Evolutionary conservation across 148 eudicot species (phyloP), one percentile per base, ranked within the genome.

Genomic region (Mesembryanthemum crystallinum): DNA sequence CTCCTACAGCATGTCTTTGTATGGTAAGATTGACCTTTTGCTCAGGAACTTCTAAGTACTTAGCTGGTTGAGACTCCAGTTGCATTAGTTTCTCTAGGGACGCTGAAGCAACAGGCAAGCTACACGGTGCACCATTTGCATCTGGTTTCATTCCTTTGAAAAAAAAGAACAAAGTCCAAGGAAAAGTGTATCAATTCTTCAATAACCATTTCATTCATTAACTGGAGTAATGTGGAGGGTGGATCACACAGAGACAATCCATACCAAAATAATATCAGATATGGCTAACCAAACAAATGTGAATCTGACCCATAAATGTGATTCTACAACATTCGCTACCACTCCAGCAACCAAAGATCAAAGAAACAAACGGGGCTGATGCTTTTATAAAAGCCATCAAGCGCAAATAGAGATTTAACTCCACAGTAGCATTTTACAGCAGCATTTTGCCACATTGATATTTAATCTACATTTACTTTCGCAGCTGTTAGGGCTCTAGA

Each of bases 1-100:
- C 72, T 86, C 88, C 91, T 61, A 78, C 78, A 24, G 86, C 79
- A 77, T 86, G 83, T 74, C 81, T 82, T 72, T 85, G 87, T 54
- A 81, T 69, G 79, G 73, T 77, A 81, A 80, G 71, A 66, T 79
- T 82, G 64, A 76, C 76, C 67, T 82, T 83, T 64, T 80, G 87
- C 65, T 84, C 85, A 43, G 80, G 85, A 51, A 74, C 71, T 75
- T 78, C 77, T 67, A 82, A 75, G 65, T 80, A 70, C 33, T 79
- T 89, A 49, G 35, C 70, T 74, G 79, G 73, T 55, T 75, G 77
- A 67, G 89, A 82, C 61, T 86, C 85, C 66, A 78, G 15, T 68
- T 83, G 64, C 15, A 75, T 72, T 65, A 57, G 77, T 69, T 90
- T 87, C 60, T 88, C 87, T 61, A 78, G 39, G 33, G 87, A 87